These are phyloP conservation scores for Dioscorea cayenensis DNA, from an alignment of 116 monocot species.

Conservation along the genomic window DNA sequence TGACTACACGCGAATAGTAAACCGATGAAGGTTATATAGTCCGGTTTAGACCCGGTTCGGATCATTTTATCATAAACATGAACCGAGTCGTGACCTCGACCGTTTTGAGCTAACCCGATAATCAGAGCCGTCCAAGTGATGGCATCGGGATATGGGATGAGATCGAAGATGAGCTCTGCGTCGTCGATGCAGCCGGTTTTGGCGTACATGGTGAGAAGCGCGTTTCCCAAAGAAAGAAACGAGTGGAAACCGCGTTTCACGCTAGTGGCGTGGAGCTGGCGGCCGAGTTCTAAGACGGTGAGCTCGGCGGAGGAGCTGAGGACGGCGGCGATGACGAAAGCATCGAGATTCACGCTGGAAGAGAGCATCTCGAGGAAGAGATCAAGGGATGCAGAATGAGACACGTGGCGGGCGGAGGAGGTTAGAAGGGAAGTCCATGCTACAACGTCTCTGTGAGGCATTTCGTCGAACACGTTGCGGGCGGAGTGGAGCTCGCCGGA, in stretches of 20 bases:
- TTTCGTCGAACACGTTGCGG: constrained; percentile 20
- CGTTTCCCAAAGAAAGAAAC: constrained; percentile 44
- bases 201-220: constrained; percentile 60
- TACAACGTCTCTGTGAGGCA: constrained; percentile 30
- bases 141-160: constrained; percentile 25
- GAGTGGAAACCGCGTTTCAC: constrained; percentile 16
- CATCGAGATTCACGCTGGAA: constrained; percentile 17
- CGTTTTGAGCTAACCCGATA: constrained; percentile 45
- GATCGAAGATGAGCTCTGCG: constrained; percentile 32
- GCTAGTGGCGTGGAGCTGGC: constrained; percentile 32
- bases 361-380: constrained; percentile 33
- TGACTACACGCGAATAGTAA: constrained; percentile 45
- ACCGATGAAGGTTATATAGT: constrained; percentile 40
- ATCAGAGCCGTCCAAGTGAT: constrained; percentile 70
- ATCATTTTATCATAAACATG: constrained; percentile 25
- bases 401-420: constrained; percentile 30
- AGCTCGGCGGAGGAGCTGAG: constrained; percentile 54
- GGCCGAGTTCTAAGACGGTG: constrained; percentile 25
- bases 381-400: constrained; percentile 25
- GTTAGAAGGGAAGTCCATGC: constrained; percentile 43
- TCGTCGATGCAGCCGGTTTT: constrained; percentile 35
- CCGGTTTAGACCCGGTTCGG: constrained; percentile 16
- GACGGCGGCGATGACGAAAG: constrained; percentile 30
- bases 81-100: constrained; percentile 29
- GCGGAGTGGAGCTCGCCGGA: constrained; percentile 19